Evolutionary conservation across 805 yeast genomes (phyloP), one percentile per base, ranked within the genome.

Genomic region (Candida gorgasii): DNA sequence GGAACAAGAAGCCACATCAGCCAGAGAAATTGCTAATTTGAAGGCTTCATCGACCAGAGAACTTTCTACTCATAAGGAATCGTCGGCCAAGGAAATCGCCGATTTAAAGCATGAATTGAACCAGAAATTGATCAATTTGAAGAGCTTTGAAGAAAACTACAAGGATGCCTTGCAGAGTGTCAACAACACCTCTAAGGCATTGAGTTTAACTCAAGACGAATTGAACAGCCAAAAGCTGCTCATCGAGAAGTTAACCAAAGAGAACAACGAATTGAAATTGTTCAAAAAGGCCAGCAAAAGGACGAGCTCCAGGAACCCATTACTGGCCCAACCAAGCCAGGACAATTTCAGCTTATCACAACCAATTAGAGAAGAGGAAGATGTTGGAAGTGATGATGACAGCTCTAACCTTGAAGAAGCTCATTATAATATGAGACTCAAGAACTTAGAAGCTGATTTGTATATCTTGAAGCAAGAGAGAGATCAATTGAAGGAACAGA

Each of bases 381-480:
- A 5, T 15, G 49, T 30, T n/a, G 53, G n/a, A n/a, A n/a, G 36
- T 6, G 50, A 44, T 17, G 51, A 45, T 1, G 62, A 58, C 18
- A 64, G 57, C 12, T 61, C 51, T 5, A 62, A 51, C 11, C 60
- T 70, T 29, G 60, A 53, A 19, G 65, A 54, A 39, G 76, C 86
- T 35, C 89, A 84, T 49, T 86, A 76, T 55, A 85, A 81, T 48
- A 73, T 88, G 68, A 86, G 83, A 62, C 75, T 89, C 33, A 81
- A 86, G 53, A 96, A 89, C 53, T 66, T 89, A 52, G 86, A 87
- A 55, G 96, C 96, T 3, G 95, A 88, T 58, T 69, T 89, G 50
- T 84, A 77, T 54, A 85, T 89, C 43, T 75, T 84, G 50, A 82
- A 81, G 54, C 92, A 88, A 63, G 97, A 89, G 63, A 76, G 95